Evolutionary conservation across 768 basidiomycete genomes (phyloP).

Genomic region (Trametes punicea): DNA sequence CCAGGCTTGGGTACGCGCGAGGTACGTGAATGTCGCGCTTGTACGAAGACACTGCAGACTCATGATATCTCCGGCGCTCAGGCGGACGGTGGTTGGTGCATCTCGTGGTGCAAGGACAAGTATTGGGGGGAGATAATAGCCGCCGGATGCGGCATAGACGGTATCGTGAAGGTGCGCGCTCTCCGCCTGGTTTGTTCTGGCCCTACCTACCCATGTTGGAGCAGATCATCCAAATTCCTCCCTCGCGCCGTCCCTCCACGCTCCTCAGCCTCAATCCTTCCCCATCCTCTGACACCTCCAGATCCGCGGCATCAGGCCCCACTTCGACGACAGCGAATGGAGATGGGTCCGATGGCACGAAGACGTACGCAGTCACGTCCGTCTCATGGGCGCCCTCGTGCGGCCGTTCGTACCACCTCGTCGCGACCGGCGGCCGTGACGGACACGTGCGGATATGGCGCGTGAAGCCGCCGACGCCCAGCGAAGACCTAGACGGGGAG

Average conservation of each 20-base stretch:
- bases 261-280: conserved; percentile 59
- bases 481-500: conserved; percentile 31
- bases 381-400: conserved; percentile 94
- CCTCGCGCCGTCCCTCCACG: conserved; percentile 61
- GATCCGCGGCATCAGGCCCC: conserved; percentile 6
- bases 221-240: conserved; percentile 73
- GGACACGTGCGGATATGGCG: conserved; percentile 91
- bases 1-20: conserved; percentile 62
- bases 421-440: conserved; percentile 87
- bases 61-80: too few relatives aligned
- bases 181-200: background rate
- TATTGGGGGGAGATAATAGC: conserved; percentile 95
- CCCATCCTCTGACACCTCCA: conserved; percentile 37
- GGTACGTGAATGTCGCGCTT: conserved; percentile 17
- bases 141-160: conserved; percentile 66
- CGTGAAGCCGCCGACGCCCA: conserved; percentile 51
- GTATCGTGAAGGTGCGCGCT: conserved; percentile 66
- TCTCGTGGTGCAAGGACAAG: conserved; percentile 94
- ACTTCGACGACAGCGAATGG: conserved; percentile 16
- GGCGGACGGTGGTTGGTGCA: conserved; percentile 88
- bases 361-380: conserved; percentile 67
- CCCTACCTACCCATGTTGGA: too few relatives aligned
- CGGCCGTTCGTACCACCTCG: conserved; percentile 89
- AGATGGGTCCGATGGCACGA: conserved; percentile 33
- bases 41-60: too few relatives aligned